Evolutionary conservation across 2,329 filamentous ascomycete species (phyloP), one percentile per base, ranked within the genome.

Genomic region (Fusarium abutilonis): DNA sequence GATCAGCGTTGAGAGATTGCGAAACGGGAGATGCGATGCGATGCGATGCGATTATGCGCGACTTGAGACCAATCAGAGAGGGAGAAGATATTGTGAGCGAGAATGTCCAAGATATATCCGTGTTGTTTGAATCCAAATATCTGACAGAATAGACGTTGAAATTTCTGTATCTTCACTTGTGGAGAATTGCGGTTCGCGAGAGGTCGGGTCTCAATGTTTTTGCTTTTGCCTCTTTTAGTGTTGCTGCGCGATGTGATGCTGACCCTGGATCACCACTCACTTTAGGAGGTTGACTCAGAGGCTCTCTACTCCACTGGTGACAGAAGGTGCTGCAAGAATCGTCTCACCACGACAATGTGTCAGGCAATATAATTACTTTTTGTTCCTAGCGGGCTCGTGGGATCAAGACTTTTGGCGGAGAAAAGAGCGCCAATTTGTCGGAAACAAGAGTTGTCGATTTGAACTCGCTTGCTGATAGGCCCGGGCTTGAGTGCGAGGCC

Each of bases 361-460:
- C 48, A 52, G 61, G 51, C 58, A 64, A 66, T 64, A 44, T 53
- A 60, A 57, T 71, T 68, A 58, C 67, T 68, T 68, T 70, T 69
- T 53, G 35, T 46, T 45, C 52, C 56, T 58, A 34, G 46, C 47
- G 50, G 52, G 52, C 48, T 64, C 53, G 63, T 66, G 60, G 60
- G 61, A 59, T 60, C 54, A 62, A 64, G 54, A 64, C 34, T 46
- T 66, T 56, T 36, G 32, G 57, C 52, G 45, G 52, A 47, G 41
- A 46, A 52, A 36, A 40, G 42, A 50, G 45, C n/a, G 36, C 56
- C 53, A 53, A 48, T 50, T 54, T 51, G 23, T 26, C 23, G 23
- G 8, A 26, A 26, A 26, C 23, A 47, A 52, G 41, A 38, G 26
- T 42, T 34, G 39, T 68, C 51, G 51, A 54, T 57, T 64, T 63